Percentiles rank a stretch among this genome's conserved stretches.
Conservation (phyloP, 768 basidiomycete species). For the Boletus bicolor region DNA sequence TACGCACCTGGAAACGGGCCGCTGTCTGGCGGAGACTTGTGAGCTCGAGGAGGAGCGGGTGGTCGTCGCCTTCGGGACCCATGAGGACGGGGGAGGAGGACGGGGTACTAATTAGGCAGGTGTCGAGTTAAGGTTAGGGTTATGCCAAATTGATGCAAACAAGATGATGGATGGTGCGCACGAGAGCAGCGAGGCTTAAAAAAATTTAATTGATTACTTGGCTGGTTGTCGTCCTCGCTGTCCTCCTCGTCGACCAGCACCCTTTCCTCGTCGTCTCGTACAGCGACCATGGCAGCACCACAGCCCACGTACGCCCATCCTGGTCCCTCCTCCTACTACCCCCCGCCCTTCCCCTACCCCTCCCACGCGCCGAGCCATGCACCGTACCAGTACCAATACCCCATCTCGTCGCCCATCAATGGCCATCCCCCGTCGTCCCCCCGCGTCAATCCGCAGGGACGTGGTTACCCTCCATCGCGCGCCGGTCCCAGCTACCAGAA, state of each 20-base stretch:
- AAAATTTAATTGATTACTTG: constrained; percentile 3
- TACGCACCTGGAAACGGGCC: constrained; percentile 47
- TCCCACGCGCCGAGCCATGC: constrained; percentile 18
- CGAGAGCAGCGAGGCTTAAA: neutral
- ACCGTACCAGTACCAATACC: constrained; percentile 38
- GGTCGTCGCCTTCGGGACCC: constrained; percentile 26
- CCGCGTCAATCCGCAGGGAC: constrained; percentile 32
- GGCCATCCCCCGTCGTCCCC: constrained; percentile 28
- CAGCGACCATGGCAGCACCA: constrained; percentile 21
- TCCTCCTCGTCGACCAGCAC: constrained; percentile 9
- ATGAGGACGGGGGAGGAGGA: neutral
- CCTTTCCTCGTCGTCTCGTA: constrained; percentile 4
- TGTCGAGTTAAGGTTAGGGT: constrained; percentile 20
- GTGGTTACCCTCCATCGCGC: constrained; percentile 36
- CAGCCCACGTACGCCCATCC: constrained; percentile 29
- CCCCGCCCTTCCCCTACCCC: constrained; percentile 35
- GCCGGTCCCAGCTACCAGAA: constrained; percentile 39
- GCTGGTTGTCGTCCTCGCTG: constrained; percentile 4
- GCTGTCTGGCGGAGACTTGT: constrained; percentile 44
- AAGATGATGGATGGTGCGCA: neutral
- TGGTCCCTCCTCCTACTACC: constrained; percentile 28
- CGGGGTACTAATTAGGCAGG: neutral
- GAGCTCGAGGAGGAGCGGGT: constrained; percentile 48
- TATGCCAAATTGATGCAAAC: constrained; percentile 19
- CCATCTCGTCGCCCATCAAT: constrained; percentile 32